Evolutionary conservation across 2,329 filamentous ascomycete species (phyloP), one percentile per base, ranked within the genome.

Genomic region (Cercospora brassicicola): DNA sequence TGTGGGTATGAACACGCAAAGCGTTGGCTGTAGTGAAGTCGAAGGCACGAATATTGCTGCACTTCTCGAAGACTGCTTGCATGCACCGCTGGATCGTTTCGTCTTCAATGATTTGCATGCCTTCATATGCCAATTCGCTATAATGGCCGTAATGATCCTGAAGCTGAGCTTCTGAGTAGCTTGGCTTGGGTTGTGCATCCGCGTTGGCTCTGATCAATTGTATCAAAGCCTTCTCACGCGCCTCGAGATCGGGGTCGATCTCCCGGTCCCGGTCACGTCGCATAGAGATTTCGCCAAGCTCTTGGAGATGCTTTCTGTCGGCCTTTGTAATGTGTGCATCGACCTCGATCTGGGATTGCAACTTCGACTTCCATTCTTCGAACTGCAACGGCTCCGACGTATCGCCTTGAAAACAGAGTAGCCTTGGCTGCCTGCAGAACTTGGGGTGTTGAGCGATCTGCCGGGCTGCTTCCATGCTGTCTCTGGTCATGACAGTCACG

Each of bases 401-500:
- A 53, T 53, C 42, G 1, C 42, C 61, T 55, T 63, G 61, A 18
- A 63, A 33, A 3, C 45, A 39, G 0, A 63, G 30, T 1, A 10
- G 0, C 0, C 11, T 2, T 1, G 45, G 42, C 26, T 20, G 23
- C 42, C 0, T 63, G 11, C 28, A 3, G 8, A 63, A 63, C 20
- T 18, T 11, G 11, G 61, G 30, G 9, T 51, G 9, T 8, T 55
- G 18, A 1, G 61, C 42, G 2, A 63, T 18, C 1, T 26, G 2
- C 11, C 28, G 11, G 8, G 45, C 45, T 30, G 45, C 28, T 9
- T 53, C 5, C 28, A 63, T 53, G 61, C 61, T 63, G 28, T 53
- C 33, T 1, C 2, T 9, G 8, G 42, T 63, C 61, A 63, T 63
- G 18, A 65, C 63, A 55, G 61, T 63, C 26, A 63, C 15, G 30